Evolutionary conservation across 2,329 filamentous ascomycete genomes (phyloP), one percentile per base, ranked within the genome.

Genomic region (Orbilia ellipsospora): DNA sequence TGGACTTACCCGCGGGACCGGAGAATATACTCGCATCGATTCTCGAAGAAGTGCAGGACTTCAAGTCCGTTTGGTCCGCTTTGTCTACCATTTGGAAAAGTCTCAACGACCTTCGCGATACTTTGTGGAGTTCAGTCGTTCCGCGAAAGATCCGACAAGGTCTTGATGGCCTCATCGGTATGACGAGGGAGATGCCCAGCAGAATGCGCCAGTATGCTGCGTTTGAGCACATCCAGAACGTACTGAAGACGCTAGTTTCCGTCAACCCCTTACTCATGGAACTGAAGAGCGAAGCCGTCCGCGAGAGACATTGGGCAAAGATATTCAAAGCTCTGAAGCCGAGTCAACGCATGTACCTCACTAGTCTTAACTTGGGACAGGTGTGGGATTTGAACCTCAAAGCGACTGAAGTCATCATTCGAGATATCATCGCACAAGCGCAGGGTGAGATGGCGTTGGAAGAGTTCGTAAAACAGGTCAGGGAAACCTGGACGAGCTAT

Each of bases 151-250:
- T 99, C 72, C 89, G 95, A 44, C 88, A 92, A 79, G 92, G 92
- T 77, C 90, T 99, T 60, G 94, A 99, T 80, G 90, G 91, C 56
- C 87, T 98, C 63, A 92, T 98, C 82, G 97, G 97, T 85, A 96
- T 96, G 88, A 98, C 94, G 42, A 98, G 97, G 84, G 94, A 98
- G 77, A 98, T 99, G 95, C 95, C 96, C 0, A 97, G 93, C 83
- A 90, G 95, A 73, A 98, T 99, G 94, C 90, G 96, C 75, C 96
- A 99, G 81, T 99, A 99, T 82, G 94, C 96, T 79, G 96, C 96
- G n/a, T 99, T 99, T 81, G 96, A 99, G 83, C 94, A 99, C 81
- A 93, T 99, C 45, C 96, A 99, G 82, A 93, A 89, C 77, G 92
- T 96, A 31, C 88, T 99, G 48, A 91, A 93, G 52, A 90, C 94